These are phyloP conservation scores for Cadophora sp. DNA, from an alignment of 2,329 filamentous ascomycete genomes.

Conservation along the genomic window DNA sequence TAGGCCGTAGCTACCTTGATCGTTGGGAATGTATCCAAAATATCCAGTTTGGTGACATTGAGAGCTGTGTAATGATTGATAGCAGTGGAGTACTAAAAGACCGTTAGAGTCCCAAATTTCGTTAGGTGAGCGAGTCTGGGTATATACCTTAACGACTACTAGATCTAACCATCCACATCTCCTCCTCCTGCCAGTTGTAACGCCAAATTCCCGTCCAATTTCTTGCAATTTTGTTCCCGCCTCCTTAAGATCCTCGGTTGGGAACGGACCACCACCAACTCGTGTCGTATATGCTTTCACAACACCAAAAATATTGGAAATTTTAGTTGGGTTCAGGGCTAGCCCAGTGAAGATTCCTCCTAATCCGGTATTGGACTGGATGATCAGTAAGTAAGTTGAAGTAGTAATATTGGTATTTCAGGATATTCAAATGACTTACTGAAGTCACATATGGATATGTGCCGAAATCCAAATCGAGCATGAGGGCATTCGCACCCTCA, in stretches of 20 bases:
- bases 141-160: slow-evolving; percentile 50
- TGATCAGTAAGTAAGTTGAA: slow-evolving; percentile 30
- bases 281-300: slow-evolving; percentile 71
- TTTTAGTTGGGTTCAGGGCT: slow-evolving; percentile 64
- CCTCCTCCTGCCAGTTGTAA: slow-evolving; percentile 60
- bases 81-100: slow-evolving; percentile 58
- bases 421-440: slow-evolving; percentile 7
- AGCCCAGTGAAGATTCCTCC: slow-evolving; percentile 68
- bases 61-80: slow-evolving; percentile 50
- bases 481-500: slow-evolving; percentile 71
- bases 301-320: slow-evolving; percentile 69
- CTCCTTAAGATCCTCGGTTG: slow-evolving; percentile 62
- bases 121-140: slow-evolving; percentile 14
- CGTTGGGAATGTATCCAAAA: slow-evolving; percentile 77
- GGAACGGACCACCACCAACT: slow-evolving; percentile 68
- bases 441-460: slow-evolving; percentile 55
- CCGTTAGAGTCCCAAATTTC: background rate
- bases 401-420: too few species aligned
- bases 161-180: slow-evolving; percentile 65
- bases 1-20: slow-evolving; percentile 82
- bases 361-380: slow-evolving; percentile 58
- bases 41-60: slow-evolving; percentile 69
- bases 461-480: slow-evolving; percentile 68
- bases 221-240: slow-evolving; percentile 55
- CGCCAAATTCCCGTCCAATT: slow-evolving; percentile 52